phyloP scores from a whole-genome alignment of 306 rosid genomes.

The Acacia crassicarpa region DNA sequence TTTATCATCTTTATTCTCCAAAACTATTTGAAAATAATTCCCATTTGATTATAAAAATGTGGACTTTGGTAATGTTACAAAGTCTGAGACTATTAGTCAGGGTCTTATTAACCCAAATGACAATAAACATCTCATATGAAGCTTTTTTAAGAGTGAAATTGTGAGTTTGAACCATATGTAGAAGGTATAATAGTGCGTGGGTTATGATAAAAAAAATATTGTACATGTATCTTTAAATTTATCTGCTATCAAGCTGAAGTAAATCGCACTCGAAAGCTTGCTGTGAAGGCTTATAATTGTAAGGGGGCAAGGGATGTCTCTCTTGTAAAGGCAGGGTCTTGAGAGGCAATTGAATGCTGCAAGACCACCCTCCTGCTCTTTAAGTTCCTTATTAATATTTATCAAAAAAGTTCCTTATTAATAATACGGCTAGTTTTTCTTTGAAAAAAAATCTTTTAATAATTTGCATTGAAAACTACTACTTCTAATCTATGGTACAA shows the following conservation, averaged over 20 bases:
- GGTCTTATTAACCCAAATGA: too few species aligned
- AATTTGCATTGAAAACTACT: too few species aligned
- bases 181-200: too few species aligned
- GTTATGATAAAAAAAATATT: too few species aligned
- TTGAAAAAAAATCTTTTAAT: too few species aligned
- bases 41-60: neutral
- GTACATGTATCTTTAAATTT: slow-evolving; percentile 49
- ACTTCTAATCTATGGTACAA: too few species aligned
- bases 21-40: slow-evolving; percentile 3
- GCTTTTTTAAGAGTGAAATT: too few species aligned
- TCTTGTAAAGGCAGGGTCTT: slow-evolving; percentile 67
- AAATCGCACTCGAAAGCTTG: slow-evolving; percentile 70
- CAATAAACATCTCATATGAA: too few species aligned
- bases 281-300: slow-evolving; percentile 68
- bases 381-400: neutral
- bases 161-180: too few species aligned
- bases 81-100: neutral
- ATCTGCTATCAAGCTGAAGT: slow-evolving; percentile 47
- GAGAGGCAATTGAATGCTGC: slow-evolving; percentile 67
- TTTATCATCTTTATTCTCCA: slow-evolving; percentile 11
- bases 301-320: too few species aligned
- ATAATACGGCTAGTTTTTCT: too few species aligned
- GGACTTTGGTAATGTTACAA: neutral
- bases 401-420: neutral
- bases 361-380: slow-evolving; percentile 46